Evolutionary conservation across 2,329 filamentous ascomycete genomes (phyloP).

Genomic region (Aureobasidium pullulans): DNA sequence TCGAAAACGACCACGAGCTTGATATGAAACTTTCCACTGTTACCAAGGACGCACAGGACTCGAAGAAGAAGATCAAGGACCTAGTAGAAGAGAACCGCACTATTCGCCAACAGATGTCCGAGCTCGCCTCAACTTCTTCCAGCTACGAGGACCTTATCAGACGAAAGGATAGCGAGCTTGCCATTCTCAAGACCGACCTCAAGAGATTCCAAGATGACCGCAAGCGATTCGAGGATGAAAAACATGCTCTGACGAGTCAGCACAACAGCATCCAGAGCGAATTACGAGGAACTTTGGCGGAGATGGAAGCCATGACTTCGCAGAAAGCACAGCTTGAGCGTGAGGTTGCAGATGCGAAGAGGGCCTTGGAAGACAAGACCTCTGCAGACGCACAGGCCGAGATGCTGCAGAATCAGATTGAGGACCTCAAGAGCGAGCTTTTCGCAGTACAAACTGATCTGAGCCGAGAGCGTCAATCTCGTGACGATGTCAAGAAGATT

Average conservation of each 20-base stretch:
- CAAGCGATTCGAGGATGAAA: constrained; percentile 70
- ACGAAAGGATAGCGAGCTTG: constrained; percentile 87
- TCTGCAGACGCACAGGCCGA: constrained; percentile 86
- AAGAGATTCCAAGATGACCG: constrained; percentile 77
- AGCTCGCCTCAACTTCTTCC: constrained; percentile 84
- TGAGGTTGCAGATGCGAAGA: constrained; percentile 82
- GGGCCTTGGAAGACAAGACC: constrained; percentile 76
- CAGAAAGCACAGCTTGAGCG: constrained; percentile 79
- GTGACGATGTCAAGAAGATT: constrained; percentile 86
- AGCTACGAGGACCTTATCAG: constrained; percentile 92
- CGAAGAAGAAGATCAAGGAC: constrained; percentile 67
- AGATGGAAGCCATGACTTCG: constrained; percentile 77
- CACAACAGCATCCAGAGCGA: constrained; percentile 71
- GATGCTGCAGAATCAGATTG: constrained; percentile 78
- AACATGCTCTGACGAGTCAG: constrained; percentile 60
- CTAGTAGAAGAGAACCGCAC: constrained; percentile 73
- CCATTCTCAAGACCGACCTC: constrained; percentile 75
- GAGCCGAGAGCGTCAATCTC: constrained; percentile 83
- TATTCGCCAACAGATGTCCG: constrained; percentile 75
- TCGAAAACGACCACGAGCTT: constrained; percentile 80
- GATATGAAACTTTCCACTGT: constrained; percentile 74
- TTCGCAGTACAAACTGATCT: constrained; percentile 81
- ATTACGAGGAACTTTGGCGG: constrained; percentile 77
- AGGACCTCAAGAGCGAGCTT: constrained; percentile 77
- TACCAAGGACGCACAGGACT: constrained; percentile 69